Base-by-base conservation (phyloP, 805 yeast genomes). In the Spathaspora passalidarum region DNA sequence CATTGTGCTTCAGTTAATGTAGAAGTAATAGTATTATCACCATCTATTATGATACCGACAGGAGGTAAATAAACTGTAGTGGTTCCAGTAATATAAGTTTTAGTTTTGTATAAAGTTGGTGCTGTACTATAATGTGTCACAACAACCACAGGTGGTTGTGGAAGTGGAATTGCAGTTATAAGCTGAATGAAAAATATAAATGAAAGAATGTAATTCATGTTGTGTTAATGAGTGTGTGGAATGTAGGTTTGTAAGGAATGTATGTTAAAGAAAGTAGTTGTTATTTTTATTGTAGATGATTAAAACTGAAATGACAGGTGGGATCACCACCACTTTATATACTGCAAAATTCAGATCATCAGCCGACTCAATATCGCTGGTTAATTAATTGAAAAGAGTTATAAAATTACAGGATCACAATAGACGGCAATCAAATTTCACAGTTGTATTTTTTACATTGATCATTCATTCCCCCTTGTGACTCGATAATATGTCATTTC, bases 111-210 rank as follows among this genome's bases (percentile, higher is more conserved):
- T 32, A 78, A 78, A 3, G 84, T 72, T 7, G 61, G 66, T 14
- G 86, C 85, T 16, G 84, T 79, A 55, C 78, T 82, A 32, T 64
- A 62, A 57, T 84, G 68, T 16, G 86, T 80, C 45, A 80, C 66
- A 20, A 77, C 48, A 40, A 62, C 62, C 10, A 29, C 34, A 7
- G 34, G 34, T 13, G 34, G 34, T 29, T 29, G 34, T 44, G 73
- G 72, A 14, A 72, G 42, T 2, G 76, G 76, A 13, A 63, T 59
- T 16, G 73, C 69, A 5, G 51, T 20, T 5, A 58, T 55, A 17
- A 57, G 47, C 20, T 60, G 61, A 10, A 60, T 25, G 7, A 56
- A 42, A 32, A 59, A 47, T 32, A 45, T 21, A 22, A 48, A 45
- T 26, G 46, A 32, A 35, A 46, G 25, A 39, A 45, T 36, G 38